Percentiles rank a stretch among this genome's conserved stretches.
These are phyloP conservation scores for Erodium moschatum DNA, from an alignment of 441 rosid species.

Conservation along the genomic window DNA sequence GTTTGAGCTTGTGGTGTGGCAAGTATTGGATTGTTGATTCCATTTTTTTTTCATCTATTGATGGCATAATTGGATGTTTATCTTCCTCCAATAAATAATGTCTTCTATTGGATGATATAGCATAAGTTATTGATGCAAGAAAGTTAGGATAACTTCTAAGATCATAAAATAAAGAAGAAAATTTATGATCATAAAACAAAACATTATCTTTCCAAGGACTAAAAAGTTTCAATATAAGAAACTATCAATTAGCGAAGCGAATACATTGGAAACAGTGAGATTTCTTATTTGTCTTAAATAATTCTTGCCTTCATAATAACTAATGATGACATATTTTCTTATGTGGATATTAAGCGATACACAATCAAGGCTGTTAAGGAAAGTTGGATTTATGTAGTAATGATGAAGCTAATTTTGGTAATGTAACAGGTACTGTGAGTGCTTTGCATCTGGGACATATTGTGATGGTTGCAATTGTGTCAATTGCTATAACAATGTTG, in stretches of 20 bases:
- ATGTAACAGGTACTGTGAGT: slow-evolving; percentile 75
- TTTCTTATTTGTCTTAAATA: neutral
- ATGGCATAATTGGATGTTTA: neutral
- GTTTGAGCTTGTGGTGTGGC: neutral
- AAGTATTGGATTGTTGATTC: neutral
- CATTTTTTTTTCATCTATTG: neutral
- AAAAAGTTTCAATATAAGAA: slow-evolving; percentile 1
- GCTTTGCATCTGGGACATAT: slow-evolving; percentile 85
- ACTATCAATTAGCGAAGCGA: neutral
- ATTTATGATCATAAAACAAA: neutral
- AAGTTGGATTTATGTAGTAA: neutral
- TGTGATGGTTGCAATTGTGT: slow-evolving; percentile 91
- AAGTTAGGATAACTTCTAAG: neutral
- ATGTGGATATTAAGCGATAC: neutral
- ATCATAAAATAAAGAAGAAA: slow-evolving; percentile 1
- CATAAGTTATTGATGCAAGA: neutral
- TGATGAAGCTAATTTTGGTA: slow-evolving; percentile 12
- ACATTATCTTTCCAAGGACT: neutral
- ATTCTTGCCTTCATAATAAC: neutral
- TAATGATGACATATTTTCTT: neutral
- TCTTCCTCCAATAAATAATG: neutral
- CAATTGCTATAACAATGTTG: slow-evolving; percentile 83
- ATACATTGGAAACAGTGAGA: neutral
- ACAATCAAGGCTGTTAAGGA: neutral
- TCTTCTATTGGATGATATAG: neutral